A percentile compares a stretch with the other conserved stretches of the same genome.
These are phyloP conservation scores for Lasiosphaeris hirsuta DNA, from an alignment of 495 filamentous ascomycete genomes.

Conservation along the genomic window DNA sequence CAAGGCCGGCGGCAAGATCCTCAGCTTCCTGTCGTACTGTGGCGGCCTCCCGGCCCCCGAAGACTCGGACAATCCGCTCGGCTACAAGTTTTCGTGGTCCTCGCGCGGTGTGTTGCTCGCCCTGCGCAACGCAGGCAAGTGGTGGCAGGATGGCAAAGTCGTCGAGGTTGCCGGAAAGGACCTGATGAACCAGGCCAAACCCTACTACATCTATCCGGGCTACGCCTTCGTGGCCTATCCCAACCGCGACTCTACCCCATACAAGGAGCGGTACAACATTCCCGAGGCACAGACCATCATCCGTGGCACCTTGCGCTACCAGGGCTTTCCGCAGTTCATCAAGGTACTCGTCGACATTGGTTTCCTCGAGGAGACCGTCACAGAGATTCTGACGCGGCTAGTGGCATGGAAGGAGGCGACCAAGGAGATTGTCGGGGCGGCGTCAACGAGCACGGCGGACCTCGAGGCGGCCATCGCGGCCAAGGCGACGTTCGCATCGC, in stretches of 20 bases:
- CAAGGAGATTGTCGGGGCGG: constrained; percentile 64
- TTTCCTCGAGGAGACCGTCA: constrained; percentile 69
- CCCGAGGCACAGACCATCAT: constrained; percentile 76
- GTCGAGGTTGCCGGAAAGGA: constrained; percentile 56
- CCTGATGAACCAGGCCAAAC: constrained; percentile 84
- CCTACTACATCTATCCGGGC: constrained; percentile 85
- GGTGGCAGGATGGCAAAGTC: constrained; percentile 74
- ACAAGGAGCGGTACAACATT: constrained; percentile 84
- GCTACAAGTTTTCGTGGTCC: constrained; percentile 91
- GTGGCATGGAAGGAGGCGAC: constrained; percentile 80
- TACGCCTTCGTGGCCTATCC: constrained; percentile 91
- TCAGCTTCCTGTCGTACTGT: constrained; percentile 80
- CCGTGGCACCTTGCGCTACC: constrained; percentile 73
- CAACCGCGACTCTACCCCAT: constrained; percentile 85
- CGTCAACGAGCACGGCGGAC: constrained; percentile 60
- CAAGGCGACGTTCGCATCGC: constrained; percentile 67
- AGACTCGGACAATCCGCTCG: constrained; percentile 82
- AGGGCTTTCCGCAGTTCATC: constrained; percentile 85
- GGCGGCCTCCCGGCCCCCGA: constrained; percentile 71
- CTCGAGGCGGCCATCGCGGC: constrained; percentile 68
- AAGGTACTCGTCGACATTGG: constrained; percentile 82
- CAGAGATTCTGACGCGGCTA: constrained; percentile 57
- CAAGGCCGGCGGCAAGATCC: constrained; percentile 79
- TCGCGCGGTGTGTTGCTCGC: constrained; percentile 85
- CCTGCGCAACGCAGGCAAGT: constrained; percentile 78